Conservation (phyloP, 2,329 filamentous ascomycete genomes). For the Cladosporium colombiae region DNA sequence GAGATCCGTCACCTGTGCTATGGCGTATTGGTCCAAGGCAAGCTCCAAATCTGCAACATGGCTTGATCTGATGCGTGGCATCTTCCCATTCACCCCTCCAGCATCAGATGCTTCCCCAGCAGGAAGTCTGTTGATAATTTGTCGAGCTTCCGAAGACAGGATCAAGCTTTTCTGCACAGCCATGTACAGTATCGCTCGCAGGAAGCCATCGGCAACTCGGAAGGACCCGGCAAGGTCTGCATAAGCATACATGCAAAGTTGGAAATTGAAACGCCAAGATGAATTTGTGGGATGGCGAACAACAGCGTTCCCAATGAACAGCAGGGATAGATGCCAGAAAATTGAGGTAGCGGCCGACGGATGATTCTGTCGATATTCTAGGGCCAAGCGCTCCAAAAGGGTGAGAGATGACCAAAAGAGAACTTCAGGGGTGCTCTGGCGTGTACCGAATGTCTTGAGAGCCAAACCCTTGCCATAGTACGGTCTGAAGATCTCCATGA, state of each 20-base stretch:
- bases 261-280: conserved; percentile 3
- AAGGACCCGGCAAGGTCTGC: neutral
- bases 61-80: conserved; percentile 1
- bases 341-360: neutral
- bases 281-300: neutral
- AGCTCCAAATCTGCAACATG: conserved; percentile 5
- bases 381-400: neutral
- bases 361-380: conserved; percentile 10
- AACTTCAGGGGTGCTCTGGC: neutral
- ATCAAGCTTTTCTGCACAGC: neutral
- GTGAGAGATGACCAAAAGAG: conserved; percentile 12
- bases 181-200: conserved; percentile 12
- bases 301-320: conserved; percentile 13
- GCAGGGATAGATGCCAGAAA: conserved; percentile 4
- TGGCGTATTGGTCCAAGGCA: neutral
- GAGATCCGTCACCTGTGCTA: neutral
- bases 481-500: conserved; percentile 11
- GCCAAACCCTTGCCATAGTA: neutral
- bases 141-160: neutral
- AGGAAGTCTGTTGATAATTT: neutral
- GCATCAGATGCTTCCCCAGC: too few relatives aligned
- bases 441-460: neutral
- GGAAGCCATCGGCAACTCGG: neutral
- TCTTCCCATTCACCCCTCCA: neutral
- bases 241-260: conserved; percentile 9